Percentiles rank a stretch among this genome's conserved stretches.
Evolutionary conservation across 1,139 yeast species (phyloP).

Genomic region (Taphrina populina): DNA sequence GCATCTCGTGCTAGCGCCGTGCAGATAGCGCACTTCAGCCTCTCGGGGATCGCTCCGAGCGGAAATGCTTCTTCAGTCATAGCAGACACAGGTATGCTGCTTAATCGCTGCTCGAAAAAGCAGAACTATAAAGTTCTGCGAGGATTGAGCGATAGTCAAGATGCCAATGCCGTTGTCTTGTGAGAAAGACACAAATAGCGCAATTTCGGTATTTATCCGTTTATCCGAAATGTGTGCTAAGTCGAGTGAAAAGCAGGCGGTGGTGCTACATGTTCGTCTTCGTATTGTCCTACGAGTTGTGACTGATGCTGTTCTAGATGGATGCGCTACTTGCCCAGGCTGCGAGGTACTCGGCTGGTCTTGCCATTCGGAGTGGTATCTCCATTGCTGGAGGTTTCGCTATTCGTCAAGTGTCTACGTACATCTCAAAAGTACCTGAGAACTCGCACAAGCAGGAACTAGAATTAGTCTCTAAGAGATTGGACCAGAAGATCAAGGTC

Average conservation of each 20-base stretch:
- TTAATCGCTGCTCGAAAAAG: too few relatives aligned
- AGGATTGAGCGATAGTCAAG: too few relatives aligned
- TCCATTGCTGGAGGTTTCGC: conserved; percentile 36
- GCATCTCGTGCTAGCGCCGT: conserved; percentile 27
- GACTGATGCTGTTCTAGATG: too few relatives aligned
- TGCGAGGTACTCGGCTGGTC: conserved; percentile 37
- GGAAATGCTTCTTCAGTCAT: conserved; percentile 18
- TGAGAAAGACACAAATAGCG: too few relatives aligned
- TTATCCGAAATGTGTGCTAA: too few relatives aligned
- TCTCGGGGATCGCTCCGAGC: conserved; percentile 29
- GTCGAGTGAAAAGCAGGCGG: too few relatives aligned
- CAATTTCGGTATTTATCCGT: too few relatives aligned
- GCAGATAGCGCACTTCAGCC: conserved; percentile 24
- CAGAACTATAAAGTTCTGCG: too few relatives aligned
- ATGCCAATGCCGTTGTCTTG: too few relatives aligned
- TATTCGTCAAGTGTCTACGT: conserved; percentile 35
- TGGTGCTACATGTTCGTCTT: too few relatives aligned
- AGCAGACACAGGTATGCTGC: too few relatives aligned
- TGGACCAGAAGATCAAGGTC: conserved; percentile 36
- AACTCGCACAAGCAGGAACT: conserved; percentile 27
- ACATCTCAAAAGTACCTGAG: conserved; percentile 34
- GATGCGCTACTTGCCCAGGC: conserved; percentile 33
- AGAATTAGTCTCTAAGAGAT: conserved; percentile 30
- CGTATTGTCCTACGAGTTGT: too few relatives aligned
- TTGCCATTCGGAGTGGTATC: conserved; percentile 37